Base-by-base conservation (phyloP, 345 rosid genomes). In the Corymbia maculata region DNA sequence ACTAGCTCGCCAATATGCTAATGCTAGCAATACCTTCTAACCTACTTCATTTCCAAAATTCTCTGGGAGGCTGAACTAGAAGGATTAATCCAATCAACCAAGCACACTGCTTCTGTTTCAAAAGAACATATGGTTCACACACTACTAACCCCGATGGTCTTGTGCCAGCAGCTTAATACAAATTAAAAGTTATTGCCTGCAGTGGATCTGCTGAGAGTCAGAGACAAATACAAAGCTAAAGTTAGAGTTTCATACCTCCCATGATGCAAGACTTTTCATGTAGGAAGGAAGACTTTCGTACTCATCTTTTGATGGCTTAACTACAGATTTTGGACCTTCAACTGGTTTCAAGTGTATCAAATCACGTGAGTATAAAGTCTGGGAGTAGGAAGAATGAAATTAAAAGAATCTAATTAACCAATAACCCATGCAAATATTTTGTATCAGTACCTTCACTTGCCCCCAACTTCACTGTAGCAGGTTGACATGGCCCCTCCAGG, bases 271-370 rank as follows among this genome's bases (percentile, higher is more conserved):
- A 88, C 90, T 88, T 91, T 92, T 93, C 93, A 96, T 91, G 91
- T 93, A 95, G 85, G 99, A 94, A 49, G 97, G 99, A 79, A 96
- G 95, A 88, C 85, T 90, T 85, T 94, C 96, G 79, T 94, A 97
- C 82, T 92, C 97, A 90, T 93, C 94, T 89, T 89, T 91, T 6
- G 92, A 89, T 30, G 94, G 90, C 88, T 92, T 89, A 85, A 97
- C 88, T 22, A 88, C 14, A 36, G 90, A 75, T 13, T 75, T 87
- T 51, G 89, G 49, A 86, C 88, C 90, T 91, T 88, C 89, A 57
- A 59, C 88, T 66, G 89, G 89, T 87, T 90, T 86, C 49, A 14
- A 61, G 8, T 9, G 49, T 75, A 44, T 75, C 28, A 0, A 75
- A 75, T 42, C 84, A 9, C 49, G 1, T 75, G 19, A 75, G 84